Percentiles rank a stretch among this genome's conserved stretches.
These are phyloP conservation scores for Dillenia suffruticosa DNA, from an alignment of 164 flowering plant genomes.

Conservation along the genomic window DNA sequence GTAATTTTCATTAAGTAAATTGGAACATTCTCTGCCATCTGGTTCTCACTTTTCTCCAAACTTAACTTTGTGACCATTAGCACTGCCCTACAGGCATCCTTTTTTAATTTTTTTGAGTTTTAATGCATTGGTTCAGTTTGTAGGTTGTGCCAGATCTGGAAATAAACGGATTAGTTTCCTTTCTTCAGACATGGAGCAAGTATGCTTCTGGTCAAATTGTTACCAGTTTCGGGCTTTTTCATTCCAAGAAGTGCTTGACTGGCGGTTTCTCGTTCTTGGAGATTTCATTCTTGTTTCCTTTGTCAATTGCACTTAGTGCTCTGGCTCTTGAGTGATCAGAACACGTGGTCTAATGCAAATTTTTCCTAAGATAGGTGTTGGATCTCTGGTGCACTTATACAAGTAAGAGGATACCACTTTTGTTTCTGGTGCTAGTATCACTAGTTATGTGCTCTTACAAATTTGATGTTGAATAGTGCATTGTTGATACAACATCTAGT, in stretches of 20 bases:
- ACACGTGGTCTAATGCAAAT: slow-evolving; percentile 51
- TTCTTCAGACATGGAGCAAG: slow-evolving; percentile 77
- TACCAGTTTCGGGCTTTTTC: slow-evolving; percentile 45
- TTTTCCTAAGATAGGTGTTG: slow-evolving; percentile 53
- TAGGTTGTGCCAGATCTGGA: slow-evolving; percentile 49
- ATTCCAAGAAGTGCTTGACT: slow-evolving; percentile 79
- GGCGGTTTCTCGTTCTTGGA: slow-evolving; percentile 75
- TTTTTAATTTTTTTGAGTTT: not conserved
- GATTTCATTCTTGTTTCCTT: slow-evolving; percentile 77
- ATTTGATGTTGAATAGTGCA: slow-evolving; percentile 31
- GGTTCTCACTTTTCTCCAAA: no score
- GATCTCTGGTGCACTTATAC: slow-evolving; percentile 42
- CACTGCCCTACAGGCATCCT: not conserved
- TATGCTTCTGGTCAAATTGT: slow-evolving; percentile 55
- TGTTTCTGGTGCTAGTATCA: not conserved
- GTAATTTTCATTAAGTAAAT: no score
- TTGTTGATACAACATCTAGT: slow-evolving; percentile 37
- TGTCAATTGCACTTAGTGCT: slow-evolving; percentile 89
- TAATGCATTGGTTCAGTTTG: no score
- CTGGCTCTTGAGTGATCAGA: slow-evolving; percentile 34
- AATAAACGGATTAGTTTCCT: slow-evolving; percentile 21
- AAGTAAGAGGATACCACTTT: slow-evolving; percentile 36
- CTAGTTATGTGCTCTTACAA: not conserved
- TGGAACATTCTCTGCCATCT: not conserved
- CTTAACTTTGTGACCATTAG: no score